Base-by-base conservation (phyloP, 352 stramenopile genomes). In the Phytophthora sansomeana region DNA sequence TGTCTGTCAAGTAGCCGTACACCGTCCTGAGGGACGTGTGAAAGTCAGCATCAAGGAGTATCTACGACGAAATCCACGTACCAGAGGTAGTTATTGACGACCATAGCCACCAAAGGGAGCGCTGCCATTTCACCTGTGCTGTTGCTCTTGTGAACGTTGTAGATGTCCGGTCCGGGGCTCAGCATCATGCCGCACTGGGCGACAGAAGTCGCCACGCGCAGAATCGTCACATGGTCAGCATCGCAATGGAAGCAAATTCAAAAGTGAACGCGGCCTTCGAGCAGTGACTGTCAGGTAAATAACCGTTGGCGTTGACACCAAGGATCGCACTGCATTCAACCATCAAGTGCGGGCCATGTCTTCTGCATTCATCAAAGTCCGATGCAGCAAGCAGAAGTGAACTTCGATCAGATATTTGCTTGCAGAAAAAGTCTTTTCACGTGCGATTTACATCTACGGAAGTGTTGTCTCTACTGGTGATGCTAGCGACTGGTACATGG, bases 41-140 rank as follows among this genome's bases (percentile, higher is more conserved):
- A 44, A 24, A 19, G 16, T 41, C 28, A 63, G 9, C 21, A 24
- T 24, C 21, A 24, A 24, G 21, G 21, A 24, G 21, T 24, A 24
- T 16, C 33, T 41, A 39, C 2, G 11, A 62, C 41, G 32, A 17
- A 28, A 14, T 1, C 4, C 16, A 8, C 52, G 16, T 44, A 72
- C 69, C 63, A 73, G 3, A 70, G 41, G 63, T 67, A 47, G 47
- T 69, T 70, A 49, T 65, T 73, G 57, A 70, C 32, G 30, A 68
- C 39, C 52, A 76, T 72, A 16, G 52, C 58, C 10, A 73, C 57
- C 10, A 76, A 41, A 17, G 68, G 62, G 13, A 66, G 47, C 11
- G 63, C 42, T 7, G 42, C 24, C 63, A 72, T 66, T 19, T 58
- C 51, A 9, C 68, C 68, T 0, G 63, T 66, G 13, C 41, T 65